Percentiles rank a stretch among this genome's conserved stretches.
phyloP scores from a whole-genome alignment of 306 rosid genomes.

The Trichosanthes truncata region DNA sequence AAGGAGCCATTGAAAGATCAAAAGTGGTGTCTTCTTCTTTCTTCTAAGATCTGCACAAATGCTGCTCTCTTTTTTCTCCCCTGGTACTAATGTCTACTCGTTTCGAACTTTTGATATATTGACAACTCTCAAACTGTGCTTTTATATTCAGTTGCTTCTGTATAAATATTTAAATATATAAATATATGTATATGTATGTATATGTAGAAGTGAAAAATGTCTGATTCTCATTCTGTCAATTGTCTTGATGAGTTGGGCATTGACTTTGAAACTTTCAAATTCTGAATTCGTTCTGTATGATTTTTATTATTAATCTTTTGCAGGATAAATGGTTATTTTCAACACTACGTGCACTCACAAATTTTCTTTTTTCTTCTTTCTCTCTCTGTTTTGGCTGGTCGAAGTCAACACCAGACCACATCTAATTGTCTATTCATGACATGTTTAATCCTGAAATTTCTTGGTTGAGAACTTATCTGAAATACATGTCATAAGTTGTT shows the following conservation, averaged over 20 bases:
- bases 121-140: not conserved
- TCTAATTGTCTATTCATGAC: not conserved
- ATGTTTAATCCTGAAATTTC: not conserved
- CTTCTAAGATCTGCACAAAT: not conserved
- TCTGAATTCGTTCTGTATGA: not conserved
- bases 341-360: not conserved
- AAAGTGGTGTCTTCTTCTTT: slow-evolving; percentile 2
- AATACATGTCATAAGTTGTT: not conserved
- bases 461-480: not conserved
- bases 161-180: not conserved
- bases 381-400: not conserved
- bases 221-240: not conserved
- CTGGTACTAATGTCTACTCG: slow-evolving; percentile 2
- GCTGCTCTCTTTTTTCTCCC: not conserved
- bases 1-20: slow-evolving; percentile 6
- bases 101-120: not conserved
- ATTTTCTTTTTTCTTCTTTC: too few species aligned
- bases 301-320: not conserved
- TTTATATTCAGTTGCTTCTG: not conserved
- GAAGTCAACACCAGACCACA: not conserved
- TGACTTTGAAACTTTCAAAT: slow-evolving; percentile 4
- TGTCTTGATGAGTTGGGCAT: not conserved
- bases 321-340: not conserved
- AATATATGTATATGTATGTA: not conserved
- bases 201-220: not conserved